phyloP scores from a whole-genome alignment of 2,329 filamentous ascomycete genomes.

The Pezicula neosporulosa region DNA sequence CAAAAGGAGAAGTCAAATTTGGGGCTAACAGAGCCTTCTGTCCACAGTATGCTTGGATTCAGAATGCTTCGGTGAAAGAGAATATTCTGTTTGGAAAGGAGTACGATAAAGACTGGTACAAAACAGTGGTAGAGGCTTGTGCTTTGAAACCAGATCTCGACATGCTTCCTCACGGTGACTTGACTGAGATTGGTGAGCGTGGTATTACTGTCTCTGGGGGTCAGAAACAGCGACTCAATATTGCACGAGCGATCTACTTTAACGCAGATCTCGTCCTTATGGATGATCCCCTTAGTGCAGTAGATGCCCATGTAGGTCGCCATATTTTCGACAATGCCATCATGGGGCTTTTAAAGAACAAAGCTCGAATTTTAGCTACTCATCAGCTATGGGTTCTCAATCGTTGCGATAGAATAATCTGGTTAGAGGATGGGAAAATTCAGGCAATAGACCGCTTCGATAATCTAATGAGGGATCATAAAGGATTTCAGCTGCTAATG shows the following conservation, averaged over 20 bases:
- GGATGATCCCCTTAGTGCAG: slow-evolving; percentile 31
- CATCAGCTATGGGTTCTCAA: slow-evolving; percentile 66
- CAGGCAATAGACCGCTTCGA: slow-evolving; percentile 61
- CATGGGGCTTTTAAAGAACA: slow-evolving; percentile 60
- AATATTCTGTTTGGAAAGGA: slow-evolving; percentile 23
- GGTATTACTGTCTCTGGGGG: slow-evolving; percentile 66
- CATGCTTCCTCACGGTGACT: slow-evolving; percentile 59
- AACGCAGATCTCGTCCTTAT: slow-evolving; percentile 29
- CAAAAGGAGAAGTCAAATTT: slow-evolving; percentile 47
- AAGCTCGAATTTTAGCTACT: slow-evolving; percentile 65
- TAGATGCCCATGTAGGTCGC: slow-evolving; percentile 31
- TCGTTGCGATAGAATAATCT: slow-evolving; percentile 64
- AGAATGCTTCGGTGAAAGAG: slow-evolving; percentile 55
- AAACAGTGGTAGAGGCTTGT: slow-evolving; percentile 60
- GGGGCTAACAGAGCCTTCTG: slow-evolving; percentile 55
- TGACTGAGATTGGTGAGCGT: slow-evolving; percentile 64
- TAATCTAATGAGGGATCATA: slow-evolving; percentile 57
- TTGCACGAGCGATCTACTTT: slow-evolving; percentile 48
- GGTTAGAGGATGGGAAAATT: slow-evolving; percentile 61
- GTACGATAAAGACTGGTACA: slow-evolving; percentile 54
- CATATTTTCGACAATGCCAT: slow-evolving; percentile 66
- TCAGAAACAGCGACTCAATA: slow-evolving; percentile 63
- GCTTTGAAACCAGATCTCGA: slow-evolving; percentile 60
- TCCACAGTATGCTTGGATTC: slow-evolving; percentile 68
- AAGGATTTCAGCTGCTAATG: slow-evolving; percentile 58